These are phyloP conservation scores for Yamadazyma diospyri DNA, from an alignment of 1,139 yeast genomes.

Conservation along the genomic window DNA sequence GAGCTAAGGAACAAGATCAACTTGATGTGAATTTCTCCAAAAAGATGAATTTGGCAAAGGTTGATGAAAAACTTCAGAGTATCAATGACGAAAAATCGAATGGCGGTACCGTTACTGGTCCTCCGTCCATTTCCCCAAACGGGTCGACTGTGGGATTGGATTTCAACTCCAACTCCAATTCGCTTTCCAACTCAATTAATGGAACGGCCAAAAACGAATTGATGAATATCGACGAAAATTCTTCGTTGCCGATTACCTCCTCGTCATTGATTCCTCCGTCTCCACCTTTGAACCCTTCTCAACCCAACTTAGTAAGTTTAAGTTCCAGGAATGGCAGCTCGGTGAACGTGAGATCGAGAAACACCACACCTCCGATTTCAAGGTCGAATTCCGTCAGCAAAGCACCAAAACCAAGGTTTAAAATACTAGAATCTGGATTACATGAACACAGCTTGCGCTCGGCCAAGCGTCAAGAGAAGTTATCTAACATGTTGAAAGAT, in stretches of 20 bases:
- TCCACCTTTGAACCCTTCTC: not conserved
- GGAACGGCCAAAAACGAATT: slow-evolving; percentile 1
- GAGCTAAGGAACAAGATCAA: not conserved
- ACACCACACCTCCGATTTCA: slow-evolving; percentile 15
- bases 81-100: too few relatives aligned
- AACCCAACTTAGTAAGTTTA: not conserved
- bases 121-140: not conserved
- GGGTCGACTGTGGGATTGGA: not conserved
- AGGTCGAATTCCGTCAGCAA: slow-evolving; percentile 12
- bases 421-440: slow-evolving; percentile 56
- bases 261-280: not conserved
- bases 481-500: slow-evolving; percentile 83
- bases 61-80: slow-evolving; percentile 3
- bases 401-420: slow-evolving; percentile 39
- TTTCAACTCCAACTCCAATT: too few relatives aligned
- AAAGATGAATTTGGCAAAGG: slow-evolving; percentile 1
- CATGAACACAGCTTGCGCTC: slow-evolving; percentile 80
- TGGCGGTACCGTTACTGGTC: slow-evolving; percentile 1
- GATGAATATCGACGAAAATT: slow-evolving; percentile 5
- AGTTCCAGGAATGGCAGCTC: slow-evolving; percentile 2
- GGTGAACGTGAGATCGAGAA: slow-evolving; percentile 7
- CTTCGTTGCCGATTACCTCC: not conserved
- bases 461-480: slow-evolving; percentile 83
- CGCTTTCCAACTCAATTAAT: not conserved
- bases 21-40: slow-evolving; percentile 1